Conservation (phyloP, 164 flowering plant genomes). For the Kalanchoe fedtschenkoi region DNA sequence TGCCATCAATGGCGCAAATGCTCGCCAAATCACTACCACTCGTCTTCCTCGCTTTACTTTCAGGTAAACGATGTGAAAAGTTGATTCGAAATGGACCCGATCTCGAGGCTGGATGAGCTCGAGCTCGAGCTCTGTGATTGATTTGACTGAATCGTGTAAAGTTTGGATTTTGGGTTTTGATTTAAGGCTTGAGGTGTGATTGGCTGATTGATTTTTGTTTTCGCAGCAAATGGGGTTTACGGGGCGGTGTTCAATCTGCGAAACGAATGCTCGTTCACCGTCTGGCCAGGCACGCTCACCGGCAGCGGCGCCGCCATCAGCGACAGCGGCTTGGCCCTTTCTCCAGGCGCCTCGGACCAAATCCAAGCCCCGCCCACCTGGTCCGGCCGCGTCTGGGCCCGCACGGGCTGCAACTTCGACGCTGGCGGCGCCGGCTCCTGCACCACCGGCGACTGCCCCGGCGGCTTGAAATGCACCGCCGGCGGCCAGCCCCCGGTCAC, state of each 20-base stretch:
- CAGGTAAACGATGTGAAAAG: neutral
- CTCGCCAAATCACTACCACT: too few relatives aligned
- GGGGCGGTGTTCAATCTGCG: conserved; percentile 52
- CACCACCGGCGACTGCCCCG: conserved; percentile 82
- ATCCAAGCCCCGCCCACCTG: conserved; percentile 60
- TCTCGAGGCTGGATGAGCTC: neutral
- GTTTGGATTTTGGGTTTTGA: too few relatives aligned
- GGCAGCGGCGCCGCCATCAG: conserved; percentile 44
- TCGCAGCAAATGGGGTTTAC: conserved; percentile 25
- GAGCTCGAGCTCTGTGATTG: too few relatives aligned
- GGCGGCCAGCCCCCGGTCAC: conserved; percentile 68
- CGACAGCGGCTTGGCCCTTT: conserved; percentile 46
- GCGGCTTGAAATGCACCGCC: conserved; percentile 38
- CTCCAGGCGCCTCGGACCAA: conserved; percentile 37
- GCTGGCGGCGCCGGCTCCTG: conserved; percentile 52
- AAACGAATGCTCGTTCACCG: conserved; percentile 50
- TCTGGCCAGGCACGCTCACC: conserved; percentile 84
- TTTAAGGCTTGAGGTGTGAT: too few relatives aligned
- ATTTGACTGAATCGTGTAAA: too few relatives aligned
- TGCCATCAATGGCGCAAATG: too few relatives aligned
- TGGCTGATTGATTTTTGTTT: too few relatives aligned
- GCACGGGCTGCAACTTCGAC: conserved; percentile 83
- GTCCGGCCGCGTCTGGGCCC: conserved; percentile 92
- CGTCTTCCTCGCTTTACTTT: too few relatives aligned
- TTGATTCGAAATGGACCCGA: neutral